Evolutionary conservation across 1,284 basidiomycete species (phyloP).

Genomic region (Sanghuangporus weigelae): DNA sequence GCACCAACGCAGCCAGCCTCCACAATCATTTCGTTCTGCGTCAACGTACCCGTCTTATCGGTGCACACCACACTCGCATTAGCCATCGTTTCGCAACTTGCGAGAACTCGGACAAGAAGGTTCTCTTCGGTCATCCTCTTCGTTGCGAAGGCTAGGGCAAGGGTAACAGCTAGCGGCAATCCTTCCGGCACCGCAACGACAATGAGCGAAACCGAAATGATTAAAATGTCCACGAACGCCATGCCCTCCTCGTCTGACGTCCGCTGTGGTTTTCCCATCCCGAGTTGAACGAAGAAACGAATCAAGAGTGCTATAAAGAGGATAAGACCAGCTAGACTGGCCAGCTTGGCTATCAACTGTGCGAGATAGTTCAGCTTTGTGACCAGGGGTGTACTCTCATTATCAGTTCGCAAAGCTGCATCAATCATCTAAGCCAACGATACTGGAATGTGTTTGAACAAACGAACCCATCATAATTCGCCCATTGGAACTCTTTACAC

Average conservation of each 20-base stretch:
- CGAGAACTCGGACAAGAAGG: constrained; percentile 89
- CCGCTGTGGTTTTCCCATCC: constrained; percentile 49
- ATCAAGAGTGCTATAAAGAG: constrained; percentile 89
- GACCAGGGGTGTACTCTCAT: constrained; percentile 79
- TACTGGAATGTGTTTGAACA: background rate
- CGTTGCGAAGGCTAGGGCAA: constrained; percentile 65
- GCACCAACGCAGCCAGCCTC: constrained; percentile 94
- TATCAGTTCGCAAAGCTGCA: constrained; percentile 70
- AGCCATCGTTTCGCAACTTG: constrained; percentile 86
- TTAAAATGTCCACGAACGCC: constrained; percentile 88
- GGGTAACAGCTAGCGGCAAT: constrained; percentile 69
- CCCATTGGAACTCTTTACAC: constrained; percentile 43
- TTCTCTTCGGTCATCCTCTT: constrained; percentile 97
- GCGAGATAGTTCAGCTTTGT: constrained; percentile 74
- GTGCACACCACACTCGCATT: background rate
- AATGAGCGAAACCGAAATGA: constrained; percentile 91
- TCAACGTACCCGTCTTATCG: constrained; percentile 74
- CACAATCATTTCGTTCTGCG: constrained; percentile 92
- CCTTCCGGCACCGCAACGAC: constrained; percentile 98
- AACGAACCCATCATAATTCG: constrained; percentile 89
- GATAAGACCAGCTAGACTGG: constrained; percentile 76
- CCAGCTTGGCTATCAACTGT: constrained; percentile 90
- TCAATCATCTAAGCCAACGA: constrained; percentile 15
- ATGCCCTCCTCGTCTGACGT: constrained; percentile 82
- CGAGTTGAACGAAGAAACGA: constrained; percentile 86